Percentiles rank a stretch among this genome's conserved stretches.
These are phyloP conservation scores for Cornus kousa DNA, from an alignment of 148 eudicot genomes.

Conservation along the genomic window DNA sequence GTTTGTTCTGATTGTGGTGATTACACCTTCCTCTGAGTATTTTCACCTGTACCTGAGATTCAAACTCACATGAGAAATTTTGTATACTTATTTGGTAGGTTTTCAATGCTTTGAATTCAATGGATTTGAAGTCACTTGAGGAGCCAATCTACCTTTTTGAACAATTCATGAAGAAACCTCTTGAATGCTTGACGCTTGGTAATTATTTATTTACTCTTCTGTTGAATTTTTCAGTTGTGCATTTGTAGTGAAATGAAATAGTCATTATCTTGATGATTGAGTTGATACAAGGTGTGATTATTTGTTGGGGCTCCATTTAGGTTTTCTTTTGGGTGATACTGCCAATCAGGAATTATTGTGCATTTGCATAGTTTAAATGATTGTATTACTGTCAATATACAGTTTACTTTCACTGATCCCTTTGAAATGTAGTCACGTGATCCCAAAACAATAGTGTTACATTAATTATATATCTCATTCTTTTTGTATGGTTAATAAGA, in stretches of 20 bases:
- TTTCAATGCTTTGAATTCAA: conserved; percentile 87
- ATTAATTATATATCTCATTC: not conserved
- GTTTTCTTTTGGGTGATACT: not conserved
- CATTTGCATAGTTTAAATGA: too few species aligned
- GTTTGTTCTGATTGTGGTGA: conserved; percentile 50
- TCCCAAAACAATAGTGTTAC: not conserved
- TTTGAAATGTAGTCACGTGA: not conserved
- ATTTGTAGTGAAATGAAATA: not conserved
- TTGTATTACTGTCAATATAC: not conserved
- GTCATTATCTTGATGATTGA: not conserved
- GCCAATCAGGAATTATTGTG: not conserved
- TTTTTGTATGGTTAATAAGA: not conserved
- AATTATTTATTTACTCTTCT: conserved; percentile 20
- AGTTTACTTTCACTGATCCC: not conserved
- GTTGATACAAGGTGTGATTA: not conserved
- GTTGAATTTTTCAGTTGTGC: not conserved
- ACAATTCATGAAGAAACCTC: conserved; percentile 90
- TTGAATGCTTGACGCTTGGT: conserved; percentile 96
- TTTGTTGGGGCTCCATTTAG: not conserved
- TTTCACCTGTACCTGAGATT: conserved; percentile 14
- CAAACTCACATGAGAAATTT: conserved; percentile 17
- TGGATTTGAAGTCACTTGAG: conserved; percentile 95
- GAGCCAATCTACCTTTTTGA: conserved; percentile 96
- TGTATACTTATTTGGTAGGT: conserved; percentile 43
- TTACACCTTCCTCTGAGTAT: conserved; percentile 18